phyloP scores from a whole-genome alignment of 2,329 filamentous ascomycete species.

The Trichoderma semiorbis region DNA sequence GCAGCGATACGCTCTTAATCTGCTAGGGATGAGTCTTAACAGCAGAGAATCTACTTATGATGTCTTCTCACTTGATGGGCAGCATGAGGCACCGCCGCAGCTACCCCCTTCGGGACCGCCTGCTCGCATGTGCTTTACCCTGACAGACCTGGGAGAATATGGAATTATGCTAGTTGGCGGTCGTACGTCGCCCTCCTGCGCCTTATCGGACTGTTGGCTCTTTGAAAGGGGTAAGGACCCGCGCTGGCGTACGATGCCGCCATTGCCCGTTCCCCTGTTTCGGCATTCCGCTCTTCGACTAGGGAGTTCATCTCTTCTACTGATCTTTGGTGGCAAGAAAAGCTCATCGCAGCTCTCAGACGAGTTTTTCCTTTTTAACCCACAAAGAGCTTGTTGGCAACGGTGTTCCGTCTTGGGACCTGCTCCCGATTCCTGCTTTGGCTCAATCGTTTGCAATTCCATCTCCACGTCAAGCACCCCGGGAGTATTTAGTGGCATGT shows the following conservation, averaged over 20 bases:
- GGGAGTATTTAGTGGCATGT: constrained; percentile 51
- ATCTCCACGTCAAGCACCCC: constrained; percentile 23
- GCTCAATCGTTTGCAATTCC: constrained; percentile 38
- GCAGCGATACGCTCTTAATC: constrained; percentile 43
- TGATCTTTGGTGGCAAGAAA: constrained; percentile 62
- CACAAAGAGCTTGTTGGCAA: constrained; percentile 43
- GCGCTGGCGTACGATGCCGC: constrained; percentile 61
- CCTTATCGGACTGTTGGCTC: constrained; percentile 73
- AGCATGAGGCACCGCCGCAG: constrained; percentile 21
- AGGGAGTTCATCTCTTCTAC: constrained; percentile 45
- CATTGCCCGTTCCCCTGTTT: constrained; percentile 69
- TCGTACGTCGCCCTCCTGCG: constrained; percentile 68
- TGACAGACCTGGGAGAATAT: constrained; percentile 59
- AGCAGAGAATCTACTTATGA: constrained; percentile 49
- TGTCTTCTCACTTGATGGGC: constrained; percentile 37
- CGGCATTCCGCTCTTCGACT: constrained; percentile 65
- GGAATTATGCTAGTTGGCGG: constrained; percentile 71
- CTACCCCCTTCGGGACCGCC: constrained; percentile 32
- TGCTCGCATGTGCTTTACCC: constrained; percentile 68
- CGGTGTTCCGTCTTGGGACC: constrained; percentile 38
- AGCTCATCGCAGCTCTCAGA: constrained; percentile 46
- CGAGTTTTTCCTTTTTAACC: constrained; percentile 52
- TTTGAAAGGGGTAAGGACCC: constrained; percentile 48
- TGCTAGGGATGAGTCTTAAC: constrained; percentile 44
- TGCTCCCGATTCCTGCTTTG: constrained; percentile 40